phyloP scores from a whole-genome alignment of 208 protist species.

The Acanthamoeba castellanii region DNA sequence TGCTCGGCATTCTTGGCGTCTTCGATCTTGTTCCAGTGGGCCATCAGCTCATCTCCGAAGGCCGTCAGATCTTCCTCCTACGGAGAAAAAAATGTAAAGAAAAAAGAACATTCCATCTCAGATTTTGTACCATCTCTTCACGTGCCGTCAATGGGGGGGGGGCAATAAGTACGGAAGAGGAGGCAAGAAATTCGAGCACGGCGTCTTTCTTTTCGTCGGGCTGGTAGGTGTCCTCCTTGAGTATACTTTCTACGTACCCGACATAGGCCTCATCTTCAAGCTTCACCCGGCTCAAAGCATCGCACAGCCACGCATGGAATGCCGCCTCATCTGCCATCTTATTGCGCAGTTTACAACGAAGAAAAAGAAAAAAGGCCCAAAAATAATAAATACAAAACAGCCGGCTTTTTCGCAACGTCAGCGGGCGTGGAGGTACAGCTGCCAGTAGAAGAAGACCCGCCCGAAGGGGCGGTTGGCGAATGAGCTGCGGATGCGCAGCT shows the following conservation, averaged over 20 bases:
- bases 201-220: conserved; percentile 19
- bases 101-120: too few relatives aligned
- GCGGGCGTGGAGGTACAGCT: neutral
- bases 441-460: conserved; percentile 20
- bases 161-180: neutral
- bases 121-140: too few relatives aligned
- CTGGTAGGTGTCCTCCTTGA: neutral
- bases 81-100: too few relatives aligned
- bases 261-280: neutral
- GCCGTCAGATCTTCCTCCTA: neutral
- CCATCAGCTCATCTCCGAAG: neutral
- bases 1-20: neutral
- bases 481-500: neutral
- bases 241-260: conserved; percentile 15
- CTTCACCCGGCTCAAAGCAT: neutral
- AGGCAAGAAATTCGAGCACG: conserved; percentile 13
- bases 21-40: neutral
- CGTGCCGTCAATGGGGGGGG: too few relatives aligned
- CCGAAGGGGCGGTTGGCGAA: conserved; percentile 22
- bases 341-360: too few relatives aligned
- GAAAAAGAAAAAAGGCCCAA: too few relatives aligned
- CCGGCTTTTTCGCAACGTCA: too few relatives aligned
- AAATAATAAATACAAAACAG: too few relatives aligned
- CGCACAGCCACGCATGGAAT: neutral
- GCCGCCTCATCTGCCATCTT: neutral